These are phyloP conservation scores for Stephanodiscus minutulus DNA, from an alignment of 108 stramenopile genomes.

Conservation along the genomic window DNA sequence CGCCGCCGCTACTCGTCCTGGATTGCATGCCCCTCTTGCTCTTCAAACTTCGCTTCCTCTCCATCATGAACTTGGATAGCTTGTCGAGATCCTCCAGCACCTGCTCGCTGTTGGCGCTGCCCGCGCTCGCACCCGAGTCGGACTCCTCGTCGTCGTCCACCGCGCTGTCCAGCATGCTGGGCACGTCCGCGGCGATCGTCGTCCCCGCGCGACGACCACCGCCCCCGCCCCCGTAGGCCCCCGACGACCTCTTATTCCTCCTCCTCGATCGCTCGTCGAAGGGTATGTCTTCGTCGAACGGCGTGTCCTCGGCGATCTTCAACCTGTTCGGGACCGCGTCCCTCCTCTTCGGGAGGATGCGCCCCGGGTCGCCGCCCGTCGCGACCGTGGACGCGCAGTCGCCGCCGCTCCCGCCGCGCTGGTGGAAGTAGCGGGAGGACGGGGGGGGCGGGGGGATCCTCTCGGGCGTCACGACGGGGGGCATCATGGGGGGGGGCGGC, in stretches of 20 bases:
- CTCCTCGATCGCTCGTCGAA: conserved; percentile 33
- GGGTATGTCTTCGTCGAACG: conserved; percentile 45
- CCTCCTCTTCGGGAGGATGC: conserved; percentile 1
- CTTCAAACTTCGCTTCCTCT: conserved; percentile 28
- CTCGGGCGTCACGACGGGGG: neutral
- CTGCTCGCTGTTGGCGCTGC: conserved; percentile 21
- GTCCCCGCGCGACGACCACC: neutral
- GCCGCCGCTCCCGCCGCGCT: neutral
- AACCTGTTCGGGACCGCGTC: conserved; percentile 16
- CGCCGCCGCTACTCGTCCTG: no score
- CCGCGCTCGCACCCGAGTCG: conserved; percentile 17
- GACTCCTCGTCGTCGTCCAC: neutral
- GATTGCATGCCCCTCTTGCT: neutral
- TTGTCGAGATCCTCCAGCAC: conserved; percentile 38
- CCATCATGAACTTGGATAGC: conserved; percentile 28
- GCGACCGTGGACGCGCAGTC: neutral
- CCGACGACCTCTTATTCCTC: neutral
- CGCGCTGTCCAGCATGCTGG: conserved; percentile 5
- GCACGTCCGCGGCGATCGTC: neutral
- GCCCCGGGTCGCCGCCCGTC: conserved; percentile 4
- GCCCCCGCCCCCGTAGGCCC: neutral
- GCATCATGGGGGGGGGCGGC: no score
- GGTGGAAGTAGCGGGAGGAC: no score
- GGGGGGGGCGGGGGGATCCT: neutral
- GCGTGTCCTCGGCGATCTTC: conserved; percentile 26